Base-by-base conservation (phyloP, 371 early-diverging fungal species). In the Haplosporangium sp. region DNA sequence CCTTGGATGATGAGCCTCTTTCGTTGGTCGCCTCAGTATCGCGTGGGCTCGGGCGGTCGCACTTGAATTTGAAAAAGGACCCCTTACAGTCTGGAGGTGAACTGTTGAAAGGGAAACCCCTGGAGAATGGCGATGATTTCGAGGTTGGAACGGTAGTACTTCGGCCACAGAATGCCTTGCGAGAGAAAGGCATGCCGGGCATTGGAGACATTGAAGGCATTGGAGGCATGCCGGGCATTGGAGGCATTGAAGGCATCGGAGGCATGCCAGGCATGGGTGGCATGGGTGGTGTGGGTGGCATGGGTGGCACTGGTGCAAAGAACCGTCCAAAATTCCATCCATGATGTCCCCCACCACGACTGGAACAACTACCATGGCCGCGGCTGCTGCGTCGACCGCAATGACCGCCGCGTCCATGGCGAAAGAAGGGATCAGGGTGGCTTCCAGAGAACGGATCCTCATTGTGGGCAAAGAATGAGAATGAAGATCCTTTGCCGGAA, bases 71-170 rank as follows among this genome's bases (percentile, higher is more conserved):
- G 54, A 67, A 63, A 3, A 10, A n/a, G 41, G 42, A 12, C 9
- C 42, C 56, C 62, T 59, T 66, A 64, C 57, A 64, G 23, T 54
- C 64, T 0, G 67, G 77, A 9, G 42, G 9, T 10, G 56, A 50
- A 14, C 20, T 46, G 40, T 55, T 62, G 56, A 77, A 77, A 23
- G 77, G 77, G 55, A 77, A 77, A 14, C 71, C 72, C n/a, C 43
- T 45, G 10, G 46, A 45, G 55, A 77, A 77, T 0, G 77, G 77
- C 20, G 77, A 67, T 0, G 77, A 64, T n/a, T 48, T 50, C 8
- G 64, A 50, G 50, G 41, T 59, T 14, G 67, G 77, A n/a, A 67
- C 43, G 10, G 36, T 58, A 2, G 36, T 45, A 29, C 61, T 56
- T 43, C 36, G 40, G 55, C n/a, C n/a, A n/a, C 59, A 45, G 40